Evolutionary conservation across 139 green algal genomes (phyloP), one percentile per base, ranked within the genome.

Genomic region (Coelastrella sp.): DNA sequence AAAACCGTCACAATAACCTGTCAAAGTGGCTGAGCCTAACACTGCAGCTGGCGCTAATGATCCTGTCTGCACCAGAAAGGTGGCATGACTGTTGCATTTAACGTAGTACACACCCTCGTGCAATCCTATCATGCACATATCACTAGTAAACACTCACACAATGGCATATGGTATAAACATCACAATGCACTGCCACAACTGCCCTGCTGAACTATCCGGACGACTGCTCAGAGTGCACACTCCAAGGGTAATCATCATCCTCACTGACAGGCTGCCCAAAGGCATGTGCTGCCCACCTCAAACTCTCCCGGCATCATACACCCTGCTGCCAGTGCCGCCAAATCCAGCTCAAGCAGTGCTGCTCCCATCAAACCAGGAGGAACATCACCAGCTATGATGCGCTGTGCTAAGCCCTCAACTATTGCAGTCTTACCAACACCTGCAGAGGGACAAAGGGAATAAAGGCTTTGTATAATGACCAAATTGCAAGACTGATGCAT

Each of bases 311-410:
- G 93, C 93, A 95, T 95, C 92, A 95, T 94, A 76, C 90, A 94
- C 27, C 94, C 94, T 6, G 98, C 98, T 10, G 99, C 97, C 10
- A 99, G 95, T 59, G 97, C 87, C 56, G 97, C 98, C 87, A 99
- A 95, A 93, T 99, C 98, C 89, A 95, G 90, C 88, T 95, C 93
- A 79, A 93, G 78, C 49, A 95, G 86, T 24, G 80, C 75, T 49
- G 63, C 85, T 22, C 91, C 91, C 89, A 92, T 90, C 8, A 94
- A 87, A 59, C 83, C 84, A 61, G 92, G 80, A n/a, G 93, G 93
- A 57, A 95, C 93, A 81, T 95, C 93, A 11, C 93, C 90, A 63
- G 89, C 68, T 12, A 92, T 84, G 73, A 92, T 25, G 95, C 93
- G 94, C 94, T 99, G 97, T 9, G 97, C 98, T 74, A 99, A 95